These are phyloP conservation scores for Quercus tomentella DNA, from an alignment of 331 rosid species.

Conservation along the genomic window DNA sequence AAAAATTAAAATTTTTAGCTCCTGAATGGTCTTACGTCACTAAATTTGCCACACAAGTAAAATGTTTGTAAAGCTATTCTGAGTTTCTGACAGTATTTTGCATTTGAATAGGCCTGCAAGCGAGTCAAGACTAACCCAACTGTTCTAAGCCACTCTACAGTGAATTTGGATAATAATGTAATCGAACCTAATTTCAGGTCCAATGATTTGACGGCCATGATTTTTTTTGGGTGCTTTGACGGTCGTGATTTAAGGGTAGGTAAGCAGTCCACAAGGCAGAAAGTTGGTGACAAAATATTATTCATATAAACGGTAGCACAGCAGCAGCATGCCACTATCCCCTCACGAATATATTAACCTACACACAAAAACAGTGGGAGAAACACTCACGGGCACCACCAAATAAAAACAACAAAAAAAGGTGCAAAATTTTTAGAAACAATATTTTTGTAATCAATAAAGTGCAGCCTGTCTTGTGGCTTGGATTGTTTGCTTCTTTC, in stretches of 20 bases:
- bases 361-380: conserved; percentile 47
- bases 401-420: conserved; percentile 41
- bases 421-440: conserved; percentile 20
- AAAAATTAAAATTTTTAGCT: too few relatives aligned
- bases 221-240: not conserved
- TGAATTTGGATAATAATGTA: conserved; percentile 9
- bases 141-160: conserved; percentile 20
- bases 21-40: too few relatives aligned
- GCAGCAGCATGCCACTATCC: conserved; percentile 15
- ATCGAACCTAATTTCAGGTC: conserved; percentile 19
- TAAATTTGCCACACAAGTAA: too few relatives aligned
- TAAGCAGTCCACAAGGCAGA: conserved; percentile 3
- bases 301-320: not conserved
- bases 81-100: not conserved
- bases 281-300: conserved; percentile 2
- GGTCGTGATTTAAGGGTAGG: conserved; percentile 26
- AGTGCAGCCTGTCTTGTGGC: conserved; percentile 48
- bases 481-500: conserved; percentile 25
- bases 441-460: conserved; percentile 29
- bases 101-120: not conserved
- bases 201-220: conserved; percentile 30
- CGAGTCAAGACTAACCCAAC: conserved; percentile 8
- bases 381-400: conserved; percentile 65
- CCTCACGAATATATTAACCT: conserved; percentile 31
- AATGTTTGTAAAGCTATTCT: too few relatives aligned